Evolutionary conservation across 768 basidiomycete species (phyloP).

Genomic region (Pholiota microspora): DNA sequence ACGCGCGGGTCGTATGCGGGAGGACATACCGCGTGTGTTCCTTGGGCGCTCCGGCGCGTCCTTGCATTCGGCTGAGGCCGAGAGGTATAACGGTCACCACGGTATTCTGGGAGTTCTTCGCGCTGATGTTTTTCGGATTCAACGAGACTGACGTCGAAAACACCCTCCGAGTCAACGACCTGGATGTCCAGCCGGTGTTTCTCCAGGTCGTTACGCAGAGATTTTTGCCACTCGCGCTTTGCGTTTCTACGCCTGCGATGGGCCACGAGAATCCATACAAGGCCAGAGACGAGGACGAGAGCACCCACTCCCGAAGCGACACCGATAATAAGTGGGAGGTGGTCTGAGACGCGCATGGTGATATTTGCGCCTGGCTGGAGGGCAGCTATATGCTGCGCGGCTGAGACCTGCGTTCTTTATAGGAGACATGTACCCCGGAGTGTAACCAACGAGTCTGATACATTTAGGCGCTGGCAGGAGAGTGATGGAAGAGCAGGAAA

Average conservation of each 20-base stretch:
- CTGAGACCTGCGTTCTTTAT: background rate
- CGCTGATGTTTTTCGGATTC: background rate
- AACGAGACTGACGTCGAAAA: background rate
- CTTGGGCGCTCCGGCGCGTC: no score
- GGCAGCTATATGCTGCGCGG: background rate
- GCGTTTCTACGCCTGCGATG: background rate
- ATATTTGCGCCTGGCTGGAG: background rate
- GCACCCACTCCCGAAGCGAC: background rate
- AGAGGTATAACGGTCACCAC: background rate
- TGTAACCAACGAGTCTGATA: background rate
- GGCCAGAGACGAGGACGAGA: background rate
- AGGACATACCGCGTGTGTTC: no score
- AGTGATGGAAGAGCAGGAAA: background rate
- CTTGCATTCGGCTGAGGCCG: background rate
- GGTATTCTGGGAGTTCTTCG: background rate
- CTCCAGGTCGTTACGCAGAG: background rate
- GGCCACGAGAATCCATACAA: background rate
- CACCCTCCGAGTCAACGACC: background rate
- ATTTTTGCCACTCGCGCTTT: background rate
- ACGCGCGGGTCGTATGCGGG: background rate
- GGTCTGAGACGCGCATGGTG: background rate
- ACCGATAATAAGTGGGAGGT: background rate
- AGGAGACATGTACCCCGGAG: background rate
- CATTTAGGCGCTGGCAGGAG: background rate
- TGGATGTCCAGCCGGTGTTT: background rate